These are phyloP conservation scores for Desmodesmus armatus DNA, from an alignment of 139 green algal species.

Conservation along the genomic window DNA sequence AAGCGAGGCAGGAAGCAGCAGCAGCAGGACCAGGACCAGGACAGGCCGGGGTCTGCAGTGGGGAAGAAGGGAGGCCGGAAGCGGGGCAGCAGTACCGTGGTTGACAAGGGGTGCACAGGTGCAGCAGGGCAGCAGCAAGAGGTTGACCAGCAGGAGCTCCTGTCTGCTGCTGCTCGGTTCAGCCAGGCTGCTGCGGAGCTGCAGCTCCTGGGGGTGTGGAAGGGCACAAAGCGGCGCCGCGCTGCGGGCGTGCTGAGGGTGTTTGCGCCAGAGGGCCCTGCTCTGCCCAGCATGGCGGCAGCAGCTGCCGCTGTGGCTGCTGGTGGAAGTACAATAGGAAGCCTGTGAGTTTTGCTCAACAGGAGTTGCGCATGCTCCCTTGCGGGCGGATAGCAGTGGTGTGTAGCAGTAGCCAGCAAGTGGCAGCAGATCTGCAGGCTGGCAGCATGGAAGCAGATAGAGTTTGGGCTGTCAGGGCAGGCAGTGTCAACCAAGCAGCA, in stretches of 20 bases:
- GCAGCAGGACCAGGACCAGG: not conserved
- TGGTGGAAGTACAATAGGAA: too few relatives aligned
- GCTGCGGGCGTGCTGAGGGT: constrained; percentile 25
- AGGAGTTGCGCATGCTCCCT: too few relatives aligned
- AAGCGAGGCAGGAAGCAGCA: not conserved
- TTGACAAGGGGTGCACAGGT: not conserved
- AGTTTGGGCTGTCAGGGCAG: too few relatives aligned
- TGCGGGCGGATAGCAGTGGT: too few relatives aligned
- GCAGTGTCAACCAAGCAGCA: too few relatives aligned
- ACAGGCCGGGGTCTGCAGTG: too few relatives aligned
- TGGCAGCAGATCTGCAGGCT: too few relatives aligned
- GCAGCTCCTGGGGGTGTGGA: constrained; percentile 46
- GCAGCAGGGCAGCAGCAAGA: constrained; percentile 16
- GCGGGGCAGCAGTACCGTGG: not conserved
- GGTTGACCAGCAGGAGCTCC: constrained; percentile 22
- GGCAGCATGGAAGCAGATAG: too few relatives aligned
- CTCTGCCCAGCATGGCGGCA: not conserved
- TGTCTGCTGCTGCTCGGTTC: constrained; percentile 47
- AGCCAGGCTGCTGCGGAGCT: constrained; percentile 50
- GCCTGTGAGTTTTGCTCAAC: too few relatives aligned
- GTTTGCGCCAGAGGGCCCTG: constrained; percentile 35
- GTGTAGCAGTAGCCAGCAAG: too few relatives aligned
- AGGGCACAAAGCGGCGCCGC: constrained; percentile 27
- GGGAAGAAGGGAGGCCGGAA: not conserved
- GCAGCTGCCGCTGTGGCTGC: not conserved